These are phyloP conservation scores for Misopates orontium DNA, from an alignment of 257 asterid species.

Conservation along the genomic window DNA sequence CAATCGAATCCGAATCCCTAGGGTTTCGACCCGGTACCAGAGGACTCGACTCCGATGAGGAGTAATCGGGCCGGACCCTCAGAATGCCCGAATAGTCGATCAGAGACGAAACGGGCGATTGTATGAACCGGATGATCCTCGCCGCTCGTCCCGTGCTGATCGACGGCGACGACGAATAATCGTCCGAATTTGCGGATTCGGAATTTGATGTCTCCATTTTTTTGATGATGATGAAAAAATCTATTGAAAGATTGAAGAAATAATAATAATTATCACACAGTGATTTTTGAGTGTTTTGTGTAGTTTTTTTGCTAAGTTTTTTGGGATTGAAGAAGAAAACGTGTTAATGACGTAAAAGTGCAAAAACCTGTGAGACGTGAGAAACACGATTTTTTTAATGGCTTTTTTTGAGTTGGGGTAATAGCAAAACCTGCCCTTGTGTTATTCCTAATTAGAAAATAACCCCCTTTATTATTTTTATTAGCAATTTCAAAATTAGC, in stretches of 20 bases:
- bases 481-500: too few relatives aligned
- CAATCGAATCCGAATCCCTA: conserved; percentile 25
- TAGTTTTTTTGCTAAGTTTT: too few relatives aligned
- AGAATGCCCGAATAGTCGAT: conserved; percentile 58
- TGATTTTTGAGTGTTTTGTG: too few relatives aligned
- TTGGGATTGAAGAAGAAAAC: background rate
- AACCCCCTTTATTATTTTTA: too few relatives aligned
- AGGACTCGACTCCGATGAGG: conserved; percentile 48
- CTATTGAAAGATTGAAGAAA: too few relatives aligned
- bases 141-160: background rate
- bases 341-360: background rate
- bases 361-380: background rate
- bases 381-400: background rate
- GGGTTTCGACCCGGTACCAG: conserved; percentile 31
- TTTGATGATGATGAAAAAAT: background rate
- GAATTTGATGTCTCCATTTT: conserved; percentile 19
- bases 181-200: background rate
- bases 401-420: too few relatives aligned
- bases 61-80: conserved; percentile 53
- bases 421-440: too few relatives aligned
- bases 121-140: conserved; percentile 29
- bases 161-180: too few relatives aligned
- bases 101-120: conserved; percentile 46
- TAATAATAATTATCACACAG: too few relatives aligned
- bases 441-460: too few relatives aligned